phyloP scores from a whole-genome alignment of 2,329 filamentous ascomycete species.

The Rasamsonia emersonii region DNA sequence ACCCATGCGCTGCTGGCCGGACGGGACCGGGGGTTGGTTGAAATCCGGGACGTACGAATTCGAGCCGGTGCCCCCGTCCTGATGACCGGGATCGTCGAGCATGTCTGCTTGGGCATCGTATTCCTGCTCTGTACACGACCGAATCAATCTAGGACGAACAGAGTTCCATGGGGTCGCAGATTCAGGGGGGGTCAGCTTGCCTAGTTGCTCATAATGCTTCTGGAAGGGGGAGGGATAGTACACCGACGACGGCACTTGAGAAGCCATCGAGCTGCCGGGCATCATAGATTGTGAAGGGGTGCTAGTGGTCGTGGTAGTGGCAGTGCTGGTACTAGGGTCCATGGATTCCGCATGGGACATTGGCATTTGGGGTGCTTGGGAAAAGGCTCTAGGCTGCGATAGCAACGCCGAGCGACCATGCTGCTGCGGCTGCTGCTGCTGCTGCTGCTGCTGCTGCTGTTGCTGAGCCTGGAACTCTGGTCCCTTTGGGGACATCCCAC shows the following conservation, averaged over 20 bases:
- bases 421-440: slow-evolving; percentile 43
- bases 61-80: slow-evolving; percentile 57
- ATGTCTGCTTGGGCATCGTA: slow-evolving; percentile 87
- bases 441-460: slow-evolving; percentile 43
- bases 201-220: slow-evolving; percentile 90
- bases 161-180: slow-evolving; percentile 23
- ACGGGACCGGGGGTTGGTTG: slow-evolving; percentile 34
- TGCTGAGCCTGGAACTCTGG: slow-evolving; percentile 51
- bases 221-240: slow-evolving; percentile 87
- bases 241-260: slow-evolving; percentile 37
- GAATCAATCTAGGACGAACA: slow-evolving; percentile 50
- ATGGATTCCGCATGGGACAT: slow-evolving; percentile 29
- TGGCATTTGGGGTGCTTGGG: slow-evolving; percentile 26
- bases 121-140: slow-evolving; percentile 76
- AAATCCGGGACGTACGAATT: slow-evolving; percentile 55
- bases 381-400: slow-evolving; percentile 27
- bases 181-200: slow-evolving; percentile 60
- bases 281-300: slow-evolving; percentile 18
- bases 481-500: slow-evolving; percentile 53
- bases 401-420: slow-evolving; percentile 42
- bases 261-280: slow-evolving; percentile 20
- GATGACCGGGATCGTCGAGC: slow-evolving; percentile 68
- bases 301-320: neutral
- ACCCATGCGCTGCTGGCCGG: slow-evolving; percentile 31
- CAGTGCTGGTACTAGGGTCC: slow-evolving; percentile 15